Base-by-base conservation (phyloP, 768 basidiomycete species). In the Naganishia friedmannii region DNA sequence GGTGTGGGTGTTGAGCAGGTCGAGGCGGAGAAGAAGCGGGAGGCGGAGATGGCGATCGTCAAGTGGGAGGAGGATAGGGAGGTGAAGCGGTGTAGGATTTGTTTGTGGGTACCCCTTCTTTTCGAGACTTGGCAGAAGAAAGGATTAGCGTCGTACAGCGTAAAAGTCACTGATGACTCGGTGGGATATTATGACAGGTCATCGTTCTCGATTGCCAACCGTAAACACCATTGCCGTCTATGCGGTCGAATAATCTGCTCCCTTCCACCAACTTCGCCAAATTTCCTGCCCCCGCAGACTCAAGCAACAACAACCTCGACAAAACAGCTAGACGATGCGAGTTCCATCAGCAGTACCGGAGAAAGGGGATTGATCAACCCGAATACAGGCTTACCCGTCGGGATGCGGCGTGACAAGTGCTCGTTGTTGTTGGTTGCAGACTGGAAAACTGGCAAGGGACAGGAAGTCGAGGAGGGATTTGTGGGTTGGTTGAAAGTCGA, bases 161-260 rank as follows among this genome's bases (percentile, higher is more conserved):
- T 51, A n/a, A 51, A 21, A 8, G 21, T 39, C 39, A 17, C 10
- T 12, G 10, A 39, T 34, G 31, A 31, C 32, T n/a, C 21, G 29
- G 39, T 1, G 3, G 7, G 3, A 21, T 51, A 12, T 51, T 51
- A 2, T 7, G 7, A 87, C 87, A 73, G 85, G 86, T 60, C 82
- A 0, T 86, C 89, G 1, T 98, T 98, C 78, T 90, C 93, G 0
- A 82, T 98, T 2, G 91, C 92, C 0, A 95, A 93, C 74, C 88
- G 95, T 17, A 95, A 95, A 82, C 95, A 98, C 74, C 95, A 98
- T 77, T 98, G 95, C 78, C 88, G 95, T 10, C 83, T 97, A 17
- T 98, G 95, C 74, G 95, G 95, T 0, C 85, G 88, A 67, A 90
- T 97, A 48, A 88, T 97, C 15, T 98, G 95, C 76, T 90, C 93